Base-by-base conservation (phyloP, 2,329 filamentous ascomycete species). In the Colletotrichum sublineola region DNA sequence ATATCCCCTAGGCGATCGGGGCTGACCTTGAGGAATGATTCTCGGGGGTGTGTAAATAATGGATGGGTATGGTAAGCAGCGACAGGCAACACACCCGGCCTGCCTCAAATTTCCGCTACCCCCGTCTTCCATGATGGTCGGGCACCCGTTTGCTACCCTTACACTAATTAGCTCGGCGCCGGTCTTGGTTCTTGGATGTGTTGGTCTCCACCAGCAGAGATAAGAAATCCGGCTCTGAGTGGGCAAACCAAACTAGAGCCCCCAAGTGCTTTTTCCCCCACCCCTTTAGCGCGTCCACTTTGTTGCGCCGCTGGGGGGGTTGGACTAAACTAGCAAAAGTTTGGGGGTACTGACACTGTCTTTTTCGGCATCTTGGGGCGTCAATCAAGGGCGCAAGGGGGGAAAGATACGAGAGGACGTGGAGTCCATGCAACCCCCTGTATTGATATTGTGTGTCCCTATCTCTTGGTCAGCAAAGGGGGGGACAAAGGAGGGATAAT, bases 181-280 rank as follows among this genome's bases (percentile, higher is more conserved):
- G 44, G n/a, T 50, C 62, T n/a, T 48, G 62, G 24, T 48, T 63
- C 58, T 48, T 50, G 9, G 15, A n/a, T 48, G 46, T 48, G 46
- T 48, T 48, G 38, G 31, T 24, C 66, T 66, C 69, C 69, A 63
- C 69, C 57, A 66, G 44, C 53, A 72, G 55, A 72, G 69, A 72
- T 72, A 69, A 72, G 69, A 48, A 64, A 64, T 33, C n/a, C 18
- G 24, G 33, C 53, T 56, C 50, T 72, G 66, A 72, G 36, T 72
- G 69, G 60, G 33, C 60, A 38, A 31, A 38, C 12, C 20, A 29
- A 31, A 20, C 31, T 61, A 58, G 15, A 9, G 29, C 38, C 31
- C 53, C 61, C 61, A 63, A 63, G 36, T 44, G 42, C 15, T 44
- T 24, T 24, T 24, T 20, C 6, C n/a, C 46, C 20, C 46, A 8